phyloP scores from a whole-genome alignment of 2,329 filamentous ascomycete species.

The Penicillium sumatraense region DNA sequence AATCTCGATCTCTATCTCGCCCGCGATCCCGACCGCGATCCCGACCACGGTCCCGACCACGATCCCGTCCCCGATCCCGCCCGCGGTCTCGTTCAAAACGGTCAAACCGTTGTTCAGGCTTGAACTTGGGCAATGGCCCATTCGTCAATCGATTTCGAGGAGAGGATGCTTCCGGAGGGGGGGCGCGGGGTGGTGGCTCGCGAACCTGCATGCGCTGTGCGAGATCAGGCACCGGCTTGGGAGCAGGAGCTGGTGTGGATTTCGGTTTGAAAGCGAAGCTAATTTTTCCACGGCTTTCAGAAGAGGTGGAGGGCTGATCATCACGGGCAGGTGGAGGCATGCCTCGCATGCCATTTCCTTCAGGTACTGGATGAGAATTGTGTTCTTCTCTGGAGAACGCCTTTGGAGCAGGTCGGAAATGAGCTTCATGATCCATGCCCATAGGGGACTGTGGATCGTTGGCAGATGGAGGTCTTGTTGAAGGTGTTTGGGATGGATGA shows the following conservation, averaged over 20 bases:
- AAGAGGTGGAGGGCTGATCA: conserved; percentile 58
- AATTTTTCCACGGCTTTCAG: conserved; percentile 70
- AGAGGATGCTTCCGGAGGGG: conserved; percentile 35
- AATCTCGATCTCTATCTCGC: conserved; percentile 36
- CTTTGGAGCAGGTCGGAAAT: conserved; percentile 66
- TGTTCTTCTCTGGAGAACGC: conserved; percentile 68
- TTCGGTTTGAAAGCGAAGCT: conserved; percentile 93
- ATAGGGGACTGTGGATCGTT: conserved; percentile 39
- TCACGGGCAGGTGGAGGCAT: conserved; percentile 62
- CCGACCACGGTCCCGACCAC: conserved; percentile 21
- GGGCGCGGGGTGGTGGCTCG: conserved; percentile 43
- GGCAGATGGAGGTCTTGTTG: conserved; percentile 32
- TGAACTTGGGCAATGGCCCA: conserved; percentile 43
- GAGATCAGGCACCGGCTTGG: conserved; percentile 56
- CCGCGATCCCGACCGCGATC: conserved; percentile 46
- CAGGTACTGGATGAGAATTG: conserved; percentile 48
- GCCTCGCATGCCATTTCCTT: conserved; percentile 46
- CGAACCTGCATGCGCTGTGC: conserved; percentile 51
- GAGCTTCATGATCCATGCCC: conserved; percentile 62
- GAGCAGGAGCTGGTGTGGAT: conserved; percentile 60
- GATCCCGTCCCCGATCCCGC: conserved; percentile 16
- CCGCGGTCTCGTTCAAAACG: conserved; percentile 46
- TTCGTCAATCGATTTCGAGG: conserved; percentile 45
- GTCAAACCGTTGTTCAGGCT: conserved; percentile 46
- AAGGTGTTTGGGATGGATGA: conserved; percentile 38